Conservation (phyloP, 306 rosid genomes). For the Gastrolobium bilobum region DNA sequence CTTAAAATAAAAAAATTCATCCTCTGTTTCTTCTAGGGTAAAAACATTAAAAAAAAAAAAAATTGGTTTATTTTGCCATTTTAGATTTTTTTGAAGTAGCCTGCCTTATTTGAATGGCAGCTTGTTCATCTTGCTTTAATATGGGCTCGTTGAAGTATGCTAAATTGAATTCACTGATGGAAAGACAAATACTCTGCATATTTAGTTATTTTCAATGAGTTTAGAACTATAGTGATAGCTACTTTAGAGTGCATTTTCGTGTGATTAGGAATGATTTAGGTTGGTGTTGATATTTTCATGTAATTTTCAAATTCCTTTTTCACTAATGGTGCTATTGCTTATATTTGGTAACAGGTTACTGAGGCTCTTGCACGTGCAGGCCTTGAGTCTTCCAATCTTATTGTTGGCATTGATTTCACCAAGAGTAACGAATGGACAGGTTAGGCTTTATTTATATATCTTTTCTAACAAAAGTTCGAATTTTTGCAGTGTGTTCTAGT, state of each 20-base stretch:
- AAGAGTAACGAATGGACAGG: conserved; percentile 89
- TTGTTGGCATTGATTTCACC: conserved; percentile 81
- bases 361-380: conserved; percentile 79
- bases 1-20: no score
- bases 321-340: neutral
- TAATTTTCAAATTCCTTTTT: neutral
- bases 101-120: neutral
- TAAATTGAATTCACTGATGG: conserved; percentile 9
- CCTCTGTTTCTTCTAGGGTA: no score
- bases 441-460: conserved; percentile 26
- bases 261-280: neutral
- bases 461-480: neutral
- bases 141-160: neutral
- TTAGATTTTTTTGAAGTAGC: neutral
- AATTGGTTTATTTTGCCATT: neutral
- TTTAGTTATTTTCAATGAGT: neutral
- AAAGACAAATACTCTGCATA: conserved; percentile 9
- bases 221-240: neutral
- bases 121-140: neutral
- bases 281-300: neutral
- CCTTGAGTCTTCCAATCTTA: conserved; percentile 82
- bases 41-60: no score
- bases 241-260: neutral
- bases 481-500: neutral
- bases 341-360: conserved; percentile 61